phyloP scores from a whole-genome alignment of 129 eudicot genomes.

The Cynara cardunculus region DNA sequence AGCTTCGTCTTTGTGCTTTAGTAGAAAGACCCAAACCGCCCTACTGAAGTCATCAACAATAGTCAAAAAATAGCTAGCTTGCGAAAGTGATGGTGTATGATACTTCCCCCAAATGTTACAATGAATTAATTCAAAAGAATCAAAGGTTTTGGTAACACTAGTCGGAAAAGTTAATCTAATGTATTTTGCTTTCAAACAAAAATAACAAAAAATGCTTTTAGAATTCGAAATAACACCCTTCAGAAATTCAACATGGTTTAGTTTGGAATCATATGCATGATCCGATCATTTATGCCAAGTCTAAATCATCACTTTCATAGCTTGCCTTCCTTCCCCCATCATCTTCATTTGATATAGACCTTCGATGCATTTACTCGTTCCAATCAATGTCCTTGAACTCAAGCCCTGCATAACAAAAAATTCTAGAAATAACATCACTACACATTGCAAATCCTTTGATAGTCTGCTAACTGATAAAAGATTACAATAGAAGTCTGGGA shows the following conservation, averaged over 20 bases:
- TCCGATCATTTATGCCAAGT: neutral
- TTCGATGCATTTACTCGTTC: neutral
- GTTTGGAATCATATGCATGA: neutral
- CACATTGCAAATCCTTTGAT: neutral
- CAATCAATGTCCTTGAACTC: neutral
- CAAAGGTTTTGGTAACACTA: neutral
- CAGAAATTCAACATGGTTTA: neutral
- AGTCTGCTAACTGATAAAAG: neutral
- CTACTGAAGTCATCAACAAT: no score
- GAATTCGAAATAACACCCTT: no score
- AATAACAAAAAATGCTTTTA: neutral
- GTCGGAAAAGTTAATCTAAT: neutral
- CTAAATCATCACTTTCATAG: neutral
- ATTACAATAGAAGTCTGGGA: neutral
- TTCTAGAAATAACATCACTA: no score
- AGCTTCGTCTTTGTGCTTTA: no score
- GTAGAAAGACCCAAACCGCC: no score
- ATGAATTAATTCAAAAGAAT: neutral
- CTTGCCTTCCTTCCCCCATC: neutral
- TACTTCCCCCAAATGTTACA: no score
- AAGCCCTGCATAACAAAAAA: neutral
- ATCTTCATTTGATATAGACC: neutral
- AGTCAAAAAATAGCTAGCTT: no score
- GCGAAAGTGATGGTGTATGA: no score
- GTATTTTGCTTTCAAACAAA: neutral